Evolutionary conservation across 148 eudicot species (phyloP), one percentile per base, ranked within the genome.

Genomic region (Rhododendron griersonianum): DNA sequence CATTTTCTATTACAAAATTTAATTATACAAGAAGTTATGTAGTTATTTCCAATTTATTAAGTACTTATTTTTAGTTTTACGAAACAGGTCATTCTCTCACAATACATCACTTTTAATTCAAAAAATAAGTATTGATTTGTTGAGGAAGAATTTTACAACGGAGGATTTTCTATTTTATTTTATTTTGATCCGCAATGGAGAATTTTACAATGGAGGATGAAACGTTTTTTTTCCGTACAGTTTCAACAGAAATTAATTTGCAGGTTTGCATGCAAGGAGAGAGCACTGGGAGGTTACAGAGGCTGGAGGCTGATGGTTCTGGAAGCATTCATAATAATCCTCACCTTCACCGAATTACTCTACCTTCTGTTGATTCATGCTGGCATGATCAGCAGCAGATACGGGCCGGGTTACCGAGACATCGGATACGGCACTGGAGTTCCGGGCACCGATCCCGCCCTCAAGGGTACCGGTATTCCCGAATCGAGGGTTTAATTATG

Each of bases 211-310:
- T 4, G n/a, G 9, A 59, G 28, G 69, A 9, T 7, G 30, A 23
- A 63, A 16, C 15, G 5, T 0, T 55, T 63, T 2, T 63, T 55
- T 14, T 3, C 4, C 5, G 41, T 16, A 5, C 16, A 55, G 13
- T 55, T 55, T 3, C 16, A 16, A 15, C 5, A 15, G 5, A 55
- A 55, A 16, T 15, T 15, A 16, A 55, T 55, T 55, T 63, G 77
- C 87, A 94, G 96, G 87, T 90, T 95, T 86, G 98, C 98, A 37
- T 93, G 96, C 91, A 95, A 95, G 86, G 91, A 95, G 86, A 95
- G 94, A 82, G 82, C 78, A 80, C 44, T 93, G 3, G 94, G 95
- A 74, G 96, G 96, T 7, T 80, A 92, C 88, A 93, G 98, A 86
- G 98, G 95, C 0, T 94, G 98, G 98, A 94, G 95, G 87, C 92